Base-by-base conservation (phyloP, 345 rosid genomes). In the Clausena lansium region DNA sequence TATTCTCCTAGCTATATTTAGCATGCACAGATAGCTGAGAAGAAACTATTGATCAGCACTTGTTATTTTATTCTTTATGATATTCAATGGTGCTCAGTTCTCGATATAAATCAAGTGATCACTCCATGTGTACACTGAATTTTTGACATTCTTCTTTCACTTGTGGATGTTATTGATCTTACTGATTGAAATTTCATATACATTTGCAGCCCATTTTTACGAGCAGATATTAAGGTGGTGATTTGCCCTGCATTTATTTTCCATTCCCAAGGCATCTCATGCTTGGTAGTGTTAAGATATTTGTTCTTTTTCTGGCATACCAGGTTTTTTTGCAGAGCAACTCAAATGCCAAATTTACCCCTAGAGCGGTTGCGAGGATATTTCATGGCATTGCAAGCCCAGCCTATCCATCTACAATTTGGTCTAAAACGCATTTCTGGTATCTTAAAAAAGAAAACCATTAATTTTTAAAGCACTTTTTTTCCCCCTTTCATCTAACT, bases 401-500 rank as follows among this genome's bases (percentile, higher is more conserved):
- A 78, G 94, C 97, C 19, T 96, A 92, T 82, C 94, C 92, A 3
- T 86, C 90, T 79, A 58, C 93, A 74, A 74, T 78, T 76, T 94
- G 99, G 99, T 90, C 92, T 33, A 92, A 81, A 83, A 86, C 95
- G 78, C 97, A 96, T 91, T 96, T 96, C 90, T 96, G 99, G 98
- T 96, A 92, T 72, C 41, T 20, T 38, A 60, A 38, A 58, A 13
- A 13, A 15, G 22, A 36, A 28, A n/a, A 74, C 39, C 33, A 20
- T 36, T 77, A 36, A n/a, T n/a, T 61, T 79, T n/a, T 47, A 36
- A 62, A 32, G 19, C 65, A 33, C 2, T 0, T 19, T 11, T 67
- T 38, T 67, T 27, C 47, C n/a, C 0, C 15, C 54, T 19, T 7
- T 45, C 30, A 14, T 59, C 25, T 75, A 14, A 3, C 30, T 47